A percentile compares a stretch with the other conserved stretches of the same genome.
These are phyloP conservation scores for Irpex lacteus DNA, from an alignment of 1,284 basidiomycete species.

Conservation along the genomic window DNA sequence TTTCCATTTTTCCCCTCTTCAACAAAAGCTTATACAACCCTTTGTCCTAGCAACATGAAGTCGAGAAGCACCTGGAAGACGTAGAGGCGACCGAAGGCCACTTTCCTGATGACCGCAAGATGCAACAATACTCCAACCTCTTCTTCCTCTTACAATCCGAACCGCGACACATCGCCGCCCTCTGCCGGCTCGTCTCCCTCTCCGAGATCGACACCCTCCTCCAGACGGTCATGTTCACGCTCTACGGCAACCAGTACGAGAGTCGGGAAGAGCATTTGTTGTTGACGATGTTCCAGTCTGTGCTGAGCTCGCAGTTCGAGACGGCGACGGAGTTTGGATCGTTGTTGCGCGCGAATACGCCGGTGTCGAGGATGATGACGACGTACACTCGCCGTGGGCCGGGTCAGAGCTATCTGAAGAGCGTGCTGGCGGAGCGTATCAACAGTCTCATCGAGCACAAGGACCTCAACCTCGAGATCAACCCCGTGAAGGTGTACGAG, in stretches of 20 bases:
- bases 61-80: constrained; percentile 93
- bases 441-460: constrained; percentile 98
- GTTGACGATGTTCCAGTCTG: constrained; percentile 98
- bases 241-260: constrained; percentile 99
- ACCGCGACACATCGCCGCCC: constrained; percentile 92
- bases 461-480: constrained; percentile 97
- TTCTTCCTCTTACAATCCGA: constrained; percentile 99
- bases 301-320: constrained; percentile 97
- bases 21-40: constrained; percentile 6
- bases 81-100: constrained; percentile 87
- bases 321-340: constrained; percentile 98
- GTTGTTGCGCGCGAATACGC: constrained; percentile 95
- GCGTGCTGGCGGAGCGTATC: constrained; percentile 94
- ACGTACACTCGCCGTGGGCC: constrained; percentile 98
- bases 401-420: constrained; percentile 96
- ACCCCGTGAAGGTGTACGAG: constrained; percentile 98
- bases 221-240: constrained; percentile 99
- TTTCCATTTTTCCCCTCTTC: too few relatives aligned
- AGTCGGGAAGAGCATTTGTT: constrained; percentile 97
- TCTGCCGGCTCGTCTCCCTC: constrained; percentile 95
- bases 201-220: constrained; percentile 98
- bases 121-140: constrained; percentile 96
- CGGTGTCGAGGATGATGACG: constrained; percentile 99
- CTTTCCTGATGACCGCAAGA: constrained; percentile 90
- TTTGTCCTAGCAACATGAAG: constrained; percentile 78